Evolutionary conservation across 768 basidiomycete species (phyloP).

Genomic region (Hygrophorus russula): DNA sequence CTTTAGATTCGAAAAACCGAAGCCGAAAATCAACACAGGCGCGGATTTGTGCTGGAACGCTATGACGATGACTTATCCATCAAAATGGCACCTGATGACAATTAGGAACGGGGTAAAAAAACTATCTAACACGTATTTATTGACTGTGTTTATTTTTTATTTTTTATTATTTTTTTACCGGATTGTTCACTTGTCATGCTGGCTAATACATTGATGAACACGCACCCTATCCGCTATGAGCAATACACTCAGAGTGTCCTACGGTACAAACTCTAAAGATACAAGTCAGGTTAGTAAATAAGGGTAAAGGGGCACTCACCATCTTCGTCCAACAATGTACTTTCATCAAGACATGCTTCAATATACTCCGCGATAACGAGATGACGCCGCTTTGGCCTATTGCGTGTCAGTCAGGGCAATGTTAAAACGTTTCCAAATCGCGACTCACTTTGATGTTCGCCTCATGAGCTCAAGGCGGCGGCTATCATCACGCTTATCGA

Average conservation of each 20-base stretch:
- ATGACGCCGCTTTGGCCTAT: slow-evolving; percentile 71
- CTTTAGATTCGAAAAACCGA: not conserved
- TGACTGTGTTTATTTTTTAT: no score
- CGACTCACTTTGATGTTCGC: slow-evolving; percentile 56
- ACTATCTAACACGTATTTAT: no score
- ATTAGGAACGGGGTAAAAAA: no score
- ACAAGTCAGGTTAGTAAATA: no score
- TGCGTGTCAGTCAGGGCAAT: slow-evolving; percentile 8
- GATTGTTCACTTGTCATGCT: no score
- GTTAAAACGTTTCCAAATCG: not conserved
- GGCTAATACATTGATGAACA: no score
- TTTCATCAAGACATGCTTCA: slow-evolving; percentile 70
- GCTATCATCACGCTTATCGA: slow-evolving; percentile 74
- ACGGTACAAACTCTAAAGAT: no score
- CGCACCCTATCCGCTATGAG: no score
- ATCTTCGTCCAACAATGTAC: slow-evolving; percentile 75
- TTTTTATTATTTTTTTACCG: no score
- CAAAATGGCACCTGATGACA: no score
- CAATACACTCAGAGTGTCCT: no score
- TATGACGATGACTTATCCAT: not conserved
- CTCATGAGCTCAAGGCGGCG: slow-evolving; percentile 62
- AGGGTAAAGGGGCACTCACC: slow-evolving; percentile 32
- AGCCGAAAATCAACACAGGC: not conserved
- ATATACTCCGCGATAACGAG: slow-evolving; percentile 74
- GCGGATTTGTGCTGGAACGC: not conserved